phyloP scores from a whole-genome alignment of 2,329 filamentous ascomycete genomes.

The Hymenoscyphus albidus region DNA sequence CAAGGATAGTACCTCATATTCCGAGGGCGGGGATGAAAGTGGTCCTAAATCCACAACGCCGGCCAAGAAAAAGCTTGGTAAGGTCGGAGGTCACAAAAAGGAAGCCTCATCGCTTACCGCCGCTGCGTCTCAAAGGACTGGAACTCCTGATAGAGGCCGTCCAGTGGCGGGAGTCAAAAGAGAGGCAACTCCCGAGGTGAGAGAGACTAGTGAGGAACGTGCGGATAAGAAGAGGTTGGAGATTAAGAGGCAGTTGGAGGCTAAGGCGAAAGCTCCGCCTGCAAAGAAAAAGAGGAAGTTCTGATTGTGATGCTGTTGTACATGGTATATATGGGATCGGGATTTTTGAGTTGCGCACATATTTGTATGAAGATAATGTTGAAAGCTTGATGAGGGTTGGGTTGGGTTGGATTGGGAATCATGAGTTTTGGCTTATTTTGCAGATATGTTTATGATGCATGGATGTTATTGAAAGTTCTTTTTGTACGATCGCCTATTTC shows the following conservation, averaged over 20 bases:
- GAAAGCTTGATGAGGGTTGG: not conserved
- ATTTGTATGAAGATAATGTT: not conserved
- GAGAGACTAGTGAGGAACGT: slow-evolving; percentile 33
- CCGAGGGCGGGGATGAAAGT: slow-evolving; percentile 1
- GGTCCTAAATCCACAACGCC: slow-evolving; percentile 4
- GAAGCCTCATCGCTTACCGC: slow-evolving; percentile 4
- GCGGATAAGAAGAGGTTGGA: slow-evolving; percentile 31
- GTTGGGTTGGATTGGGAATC: not conserved
- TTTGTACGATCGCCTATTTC: too few species aligned
- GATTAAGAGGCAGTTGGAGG: slow-evolving; percentile 33
- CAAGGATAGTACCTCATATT: not conserved
- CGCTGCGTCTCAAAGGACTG: not conserved
- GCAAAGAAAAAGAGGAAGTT: slow-evolving; percentile 36
- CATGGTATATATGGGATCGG: not conserved
- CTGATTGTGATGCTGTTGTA: slow-evolving; percentile 17
- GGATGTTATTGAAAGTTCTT: too few species aligned
- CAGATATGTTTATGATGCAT: too few species aligned
- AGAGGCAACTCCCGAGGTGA: slow-evolving; percentile 15
- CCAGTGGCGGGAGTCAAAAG: slow-evolving; percentile 16
- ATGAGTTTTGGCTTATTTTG: not conserved
- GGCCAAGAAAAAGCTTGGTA: slow-evolving; percentile 27
- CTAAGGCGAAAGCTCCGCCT: slow-evolving; percentile 32
- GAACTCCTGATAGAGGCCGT: slow-evolving; percentile 15
- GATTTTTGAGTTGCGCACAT: not conserved
- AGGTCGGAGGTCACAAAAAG: slow-evolving; percentile 18